A percentile compares a stretch with the other conserved stretches of the same genome.
phyloP scores from a whole-genome alignment of 2,329 filamentous ascomycete species.

The Claviceps fusiformis region DNA sequence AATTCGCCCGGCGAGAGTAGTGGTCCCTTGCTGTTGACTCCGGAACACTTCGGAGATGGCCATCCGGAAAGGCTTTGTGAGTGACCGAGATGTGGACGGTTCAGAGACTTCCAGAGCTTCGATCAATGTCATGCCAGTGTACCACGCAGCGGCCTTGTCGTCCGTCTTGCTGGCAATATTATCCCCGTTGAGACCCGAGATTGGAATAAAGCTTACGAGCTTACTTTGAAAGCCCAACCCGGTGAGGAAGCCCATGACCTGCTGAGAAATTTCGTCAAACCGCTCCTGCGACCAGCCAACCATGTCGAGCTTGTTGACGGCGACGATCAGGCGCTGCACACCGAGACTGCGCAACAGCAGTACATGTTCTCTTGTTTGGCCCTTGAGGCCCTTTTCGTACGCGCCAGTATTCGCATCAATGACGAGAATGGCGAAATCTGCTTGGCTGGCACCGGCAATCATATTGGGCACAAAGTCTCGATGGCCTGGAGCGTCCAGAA shows the following conservation, averaged over 20 bases:
- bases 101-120: slow-evolving; percentile 77
- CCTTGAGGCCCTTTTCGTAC: slow-evolving; percentile 85
- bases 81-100: slow-evolving; percentile 47
- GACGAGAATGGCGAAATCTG: slow-evolving; percentile 88
- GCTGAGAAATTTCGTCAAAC: slow-evolving; percentile 74
- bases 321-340: slow-evolving; percentile 75
- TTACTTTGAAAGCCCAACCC: slow-evolving; percentile 70
- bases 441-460: slow-evolving; percentile 93
- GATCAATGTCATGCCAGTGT: slow-evolving; percentile 63
- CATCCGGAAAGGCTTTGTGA: slow-evolving; percentile 72
- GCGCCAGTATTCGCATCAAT: slow-evolving; percentile 83
- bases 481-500: slow-evolving; percentile 89
- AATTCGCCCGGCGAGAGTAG: slow-evolving; percentile 76
- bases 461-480: slow-evolving; percentile 96
- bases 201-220: slow-evolving; percentile 76
- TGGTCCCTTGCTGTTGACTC: slow-evolving; percentile 63
- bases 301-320: slow-evolving; percentile 89
- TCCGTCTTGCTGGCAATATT: slow-evolving; percentile 57
- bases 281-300: slow-evolving; percentile 70
- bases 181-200: slow-evolving; percentile 77
- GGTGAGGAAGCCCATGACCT: slow-evolving; percentile 70
- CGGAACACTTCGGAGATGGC: slow-evolving; percentile 81
- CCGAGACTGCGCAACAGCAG: slow-evolving; percentile 82
- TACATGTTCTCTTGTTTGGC: slow-evolving; percentile 90
- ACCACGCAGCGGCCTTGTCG: slow-evolving; percentile 56